Base-by-base conservation (phyloP, 2,329 filamentous ascomycete genomes). In the Acrocalymma vagum region DNA sequence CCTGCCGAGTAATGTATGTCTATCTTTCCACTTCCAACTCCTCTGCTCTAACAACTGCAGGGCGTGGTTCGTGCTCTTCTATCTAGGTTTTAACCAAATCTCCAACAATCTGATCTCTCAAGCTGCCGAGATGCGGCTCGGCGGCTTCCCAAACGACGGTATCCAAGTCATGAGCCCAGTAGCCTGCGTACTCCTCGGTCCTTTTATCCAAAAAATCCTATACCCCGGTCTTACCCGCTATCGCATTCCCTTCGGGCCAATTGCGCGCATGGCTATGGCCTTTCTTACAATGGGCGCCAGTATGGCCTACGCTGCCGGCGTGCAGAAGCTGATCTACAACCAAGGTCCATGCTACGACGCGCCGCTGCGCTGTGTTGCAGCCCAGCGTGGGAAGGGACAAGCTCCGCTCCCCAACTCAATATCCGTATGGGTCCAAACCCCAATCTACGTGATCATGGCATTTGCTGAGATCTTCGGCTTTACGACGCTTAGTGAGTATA, bases 381-480 rank as follows among this genome's bases (percentile, higher is more conserved):
- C 30, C 6, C 23, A 48, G 3, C 40, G 51, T 4, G 45, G 55
- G 2, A 40, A 27, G 6, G n/a, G n/a, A n/a, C n/a, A n/a, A n/a
- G n/a, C n/a, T n/a, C n/a, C n/a, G n/a, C 39, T 53, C 3, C 69
- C 68, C 0, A 74, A 74, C 25, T 24, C 62, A 2, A 49, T 74
- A 10, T 62, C 42, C 11, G 59, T 74, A 4, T 71, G 63, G 56
- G 26, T 67, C 1, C 72, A 75, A 37, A 32, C 62, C 2, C 72
- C 72, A 0, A 47, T 66, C 0, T 71, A 72, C 37, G 50, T 72
- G 11, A 31, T 62, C 2, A 51, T 70, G 0, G 68, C 67, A 0
- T 31, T 72, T 4, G 69, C 62, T 0, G 73, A 76, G 53, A 69
- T 75, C 21, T 60, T 77, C 8, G 67, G 63, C 2, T 55, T 70